phyloP scores from a whole-genome alignment of 73 alveolate genomes.

The Paramecium caudatum region DNA sequence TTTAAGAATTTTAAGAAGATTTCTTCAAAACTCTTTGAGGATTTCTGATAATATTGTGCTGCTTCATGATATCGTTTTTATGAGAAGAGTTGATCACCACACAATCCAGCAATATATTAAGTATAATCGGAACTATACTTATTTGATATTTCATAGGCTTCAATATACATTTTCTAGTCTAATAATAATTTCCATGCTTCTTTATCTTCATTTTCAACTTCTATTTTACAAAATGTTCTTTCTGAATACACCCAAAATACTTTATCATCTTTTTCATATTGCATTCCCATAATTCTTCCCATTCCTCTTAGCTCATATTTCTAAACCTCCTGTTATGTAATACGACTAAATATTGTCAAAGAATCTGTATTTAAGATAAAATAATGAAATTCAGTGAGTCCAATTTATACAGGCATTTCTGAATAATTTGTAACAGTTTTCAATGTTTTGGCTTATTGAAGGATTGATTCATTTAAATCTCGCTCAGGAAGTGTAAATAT shows the following conservation, averaged over 20 bases:
- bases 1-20: slow-evolving; percentile 21
- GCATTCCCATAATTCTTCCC: slow-evolving; percentile 70
- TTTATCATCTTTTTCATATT: slow-evolving; percentile 40
- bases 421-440: neutral
- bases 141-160: slow-evolving; percentile 38
- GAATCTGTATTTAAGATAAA: slow-evolving; percentile 30
- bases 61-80: slow-evolving; percentile 42
- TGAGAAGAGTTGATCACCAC: slow-evolving; percentile 48
- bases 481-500: slow-evolving; percentile 36
- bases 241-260: slow-evolving; percentile 52
- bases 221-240: slow-evolving; percentile 33
- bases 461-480: slow-evolving; percentile 62
- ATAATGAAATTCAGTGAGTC: slow-evolving; percentile 57
- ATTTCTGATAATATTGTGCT: slow-evolving; percentile 25
- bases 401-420: slow-evolving; percentile 57
- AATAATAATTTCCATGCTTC: slow-evolving; percentile 67
- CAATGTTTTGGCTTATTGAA: neutral
- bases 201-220: slow-evolving; percentile 37
- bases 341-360: neutral
- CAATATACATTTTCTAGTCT: slow-evolving; percentile 50
- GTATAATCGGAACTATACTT: slow-evolving; percentile 44
- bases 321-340: slow-evolving; percentile 38
- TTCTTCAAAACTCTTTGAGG: slow-evolving; percentile 54
- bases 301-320: slow-evolving; percentile 48
- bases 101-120: slow-evolving; percentile 49